A percentile compares a stretch with the other conserved stretches of the same genome.
Evolutionary conservation across 805 yeast genomes (phyloP).

Genomic region (Blastobotrys parvus): DNA sequence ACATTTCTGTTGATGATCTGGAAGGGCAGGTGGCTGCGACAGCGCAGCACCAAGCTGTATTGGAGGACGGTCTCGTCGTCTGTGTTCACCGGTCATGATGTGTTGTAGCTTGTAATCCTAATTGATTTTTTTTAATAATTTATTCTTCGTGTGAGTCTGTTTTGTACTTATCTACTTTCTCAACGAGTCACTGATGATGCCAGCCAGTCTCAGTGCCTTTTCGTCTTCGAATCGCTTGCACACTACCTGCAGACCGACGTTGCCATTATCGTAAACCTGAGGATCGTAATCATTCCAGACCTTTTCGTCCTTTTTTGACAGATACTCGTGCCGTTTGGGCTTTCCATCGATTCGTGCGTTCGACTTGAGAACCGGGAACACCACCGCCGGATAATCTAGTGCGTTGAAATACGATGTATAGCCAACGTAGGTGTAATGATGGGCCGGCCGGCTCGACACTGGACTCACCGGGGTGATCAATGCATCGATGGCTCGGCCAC

Average conservation of each 20-base stretch:
- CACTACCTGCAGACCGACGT: constrained; percentile 47
- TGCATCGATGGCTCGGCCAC: constrained; percentile 19
- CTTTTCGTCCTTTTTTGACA: constrained; percentile 26
- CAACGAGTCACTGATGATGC: neutral
- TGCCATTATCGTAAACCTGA: constrained; percentile 40
- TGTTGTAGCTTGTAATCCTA: no score
- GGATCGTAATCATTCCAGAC: constrained; percentile 33
- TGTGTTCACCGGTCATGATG: no score
- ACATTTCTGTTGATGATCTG: constrained; percentile 34
- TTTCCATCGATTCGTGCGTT: constrained; percentile 35
- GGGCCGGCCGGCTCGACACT: constrained; percentile 4
- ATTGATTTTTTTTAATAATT: no score
- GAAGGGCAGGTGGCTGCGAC: constrained; percentile 33
- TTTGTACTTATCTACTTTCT: no score
- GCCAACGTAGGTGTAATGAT: constrained; percentile 46
- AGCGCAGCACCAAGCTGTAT: constrained; percentile 20
- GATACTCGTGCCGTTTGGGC: constrained; percentile 3
- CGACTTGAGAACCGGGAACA: constrained; percentile 19
- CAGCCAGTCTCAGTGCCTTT: constrained; percentile 34
- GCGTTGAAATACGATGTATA: constrained; percentile 24
- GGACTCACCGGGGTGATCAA: constrained; percentile 10
- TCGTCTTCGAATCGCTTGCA: constrained; percentile 52
- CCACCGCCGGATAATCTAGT: constrained; percentile 15
- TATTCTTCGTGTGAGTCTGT: no score
- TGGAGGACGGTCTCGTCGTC: no score